Conservation (phyloP, 2,329 filamentous ascomycete genomes). For the Stachybotrys echinatus region DNA sequence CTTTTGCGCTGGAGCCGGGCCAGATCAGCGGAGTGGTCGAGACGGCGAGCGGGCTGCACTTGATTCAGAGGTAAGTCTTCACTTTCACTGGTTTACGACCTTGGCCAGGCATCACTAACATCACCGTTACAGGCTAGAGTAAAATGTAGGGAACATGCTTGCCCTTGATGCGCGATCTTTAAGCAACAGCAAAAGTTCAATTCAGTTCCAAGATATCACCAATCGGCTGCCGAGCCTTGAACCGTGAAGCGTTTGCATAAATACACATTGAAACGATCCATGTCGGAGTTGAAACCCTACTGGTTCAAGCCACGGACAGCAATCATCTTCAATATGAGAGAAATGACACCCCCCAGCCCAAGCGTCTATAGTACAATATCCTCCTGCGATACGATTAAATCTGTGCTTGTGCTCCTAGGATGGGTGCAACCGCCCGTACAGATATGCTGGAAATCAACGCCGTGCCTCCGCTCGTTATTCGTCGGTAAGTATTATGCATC, state of each 20-base stretch:
- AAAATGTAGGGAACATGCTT: background rate
- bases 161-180: background rate
- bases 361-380: background rate
- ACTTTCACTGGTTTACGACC: background rate
- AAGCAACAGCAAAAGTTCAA: background rate
- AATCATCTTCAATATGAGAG: background rate
- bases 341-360: too few relatives aligned
- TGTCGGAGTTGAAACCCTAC: too few relatives aligned
- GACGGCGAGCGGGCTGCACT: slow-evolving; percentile 88
- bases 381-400: background rate
- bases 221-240: background rate
- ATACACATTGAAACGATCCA: too few relatives aligned
- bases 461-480: background rate
- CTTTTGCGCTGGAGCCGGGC: slow-evolving; percentile 82
- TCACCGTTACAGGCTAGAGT: slow-evolving; percentile 8
- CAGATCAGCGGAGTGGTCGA: slow-evolving; percentile 84
- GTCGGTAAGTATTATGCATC: slow-evolving; percentile 9
- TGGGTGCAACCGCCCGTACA: background rate
- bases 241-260: too few relatives aligned
- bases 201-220: background rate
- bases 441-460: background rate
- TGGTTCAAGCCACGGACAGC: too few relatives aligned
- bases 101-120: too few relatives aligned
- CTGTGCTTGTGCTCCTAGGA: background rate
- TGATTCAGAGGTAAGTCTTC: slow-evolving; percentile 80